Base-by-base conservation (phyloP, 1,284 basidiomycete genomes). In the Ganoderma leucocontextum region DNA sequence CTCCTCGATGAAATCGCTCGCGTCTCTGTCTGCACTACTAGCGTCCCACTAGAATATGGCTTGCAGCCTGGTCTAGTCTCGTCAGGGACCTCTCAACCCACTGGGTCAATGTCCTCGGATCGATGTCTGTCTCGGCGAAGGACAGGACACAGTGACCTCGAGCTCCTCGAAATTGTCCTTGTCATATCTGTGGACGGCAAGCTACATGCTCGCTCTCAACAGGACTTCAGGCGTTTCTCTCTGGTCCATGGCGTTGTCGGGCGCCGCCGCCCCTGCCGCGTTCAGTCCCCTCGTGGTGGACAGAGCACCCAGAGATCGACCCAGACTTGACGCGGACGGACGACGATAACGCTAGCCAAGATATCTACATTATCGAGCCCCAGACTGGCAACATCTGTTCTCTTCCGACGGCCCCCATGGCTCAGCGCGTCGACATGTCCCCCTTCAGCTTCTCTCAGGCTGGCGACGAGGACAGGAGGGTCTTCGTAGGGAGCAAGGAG, bases 101-200 rank as follows among this genome's bases (percentile, higher is more conserved):
- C 29, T 29, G 29, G 49, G 76, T 76, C 65, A 70, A 75, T 42
- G 17, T 67, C 59, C 70, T 72, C 33, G 68, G 36, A 63, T 53
- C 13, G 68, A 52, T 25, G 41, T 62, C 29, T 29, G 29, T 2
- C 38, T 38, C 29, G 47, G 62, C 29, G 29, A 2, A 29, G 29
- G 29, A 12, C 62, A 55, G 59, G 66, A 12, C 62, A 73, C 19
- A 76, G 84, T 22, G 85, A 89, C 68, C 81, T 90, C 19, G 84
- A 90, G 39, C 82, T 95, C 5, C 80, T 94, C 70, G 91, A 95
- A 75, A 87, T 94, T 57, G 90, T 95, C 59, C 86, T 97, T 12
- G 87, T 95, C 15, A 93, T 95, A 4, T 94, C 94, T 8, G 89
- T 97, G n/a, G 96, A 97, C 79, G 96, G 95, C 33, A 92, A 91